These are phyloP conservation scores for Aleurites moluccanus DNA, from an alignment of 441 rosid species.

Conservation along the genomic window DNA sequence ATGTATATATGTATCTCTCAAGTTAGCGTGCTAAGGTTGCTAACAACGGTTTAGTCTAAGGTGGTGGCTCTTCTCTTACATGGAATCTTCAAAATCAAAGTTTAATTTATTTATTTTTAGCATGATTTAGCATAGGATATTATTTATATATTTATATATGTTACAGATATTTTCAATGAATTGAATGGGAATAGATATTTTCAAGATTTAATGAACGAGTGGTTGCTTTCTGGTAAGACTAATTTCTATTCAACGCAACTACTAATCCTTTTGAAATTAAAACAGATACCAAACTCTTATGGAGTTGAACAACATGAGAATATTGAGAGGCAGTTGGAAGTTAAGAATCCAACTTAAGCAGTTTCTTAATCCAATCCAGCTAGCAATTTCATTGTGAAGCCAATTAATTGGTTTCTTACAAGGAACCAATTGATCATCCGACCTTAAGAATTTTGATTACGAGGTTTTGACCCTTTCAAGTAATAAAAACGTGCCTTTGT, in stretches of 20 bases:
- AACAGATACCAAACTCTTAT: background rate
- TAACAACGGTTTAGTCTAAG: slow-evolving; percentile 22
- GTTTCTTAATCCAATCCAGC: background rate
- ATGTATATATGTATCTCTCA: background rate
- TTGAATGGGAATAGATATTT: background rate
- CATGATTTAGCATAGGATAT: background rate
- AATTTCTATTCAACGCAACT: background rate
- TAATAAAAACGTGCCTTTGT: background rate
- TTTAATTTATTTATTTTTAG: background rate
- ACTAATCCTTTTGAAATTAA: background rate
- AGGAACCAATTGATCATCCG: background rate
- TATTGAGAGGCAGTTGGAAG: background rate
- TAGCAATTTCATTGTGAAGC: background rate
- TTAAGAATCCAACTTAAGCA: background rate
- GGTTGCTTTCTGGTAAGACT: slow-evolving; percentile 11
- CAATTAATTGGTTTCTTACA: background rate
- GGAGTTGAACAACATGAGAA: background rate
- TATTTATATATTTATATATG: background rate
- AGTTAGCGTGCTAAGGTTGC: slow-evolving; percentile 16
- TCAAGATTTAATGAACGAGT: background rate
- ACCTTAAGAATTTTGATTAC: background rate
- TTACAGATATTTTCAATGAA: background rate
- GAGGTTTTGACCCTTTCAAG: background rate
- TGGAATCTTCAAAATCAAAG: slow-evolving; percentile 3
- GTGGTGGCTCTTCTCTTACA: slow-evolving; percentile 26